Evolutionary conservation across 2,329 filamentous ascomycete genomes (phyloP).

Genomic region (Aspergillus melleus): DNA sequence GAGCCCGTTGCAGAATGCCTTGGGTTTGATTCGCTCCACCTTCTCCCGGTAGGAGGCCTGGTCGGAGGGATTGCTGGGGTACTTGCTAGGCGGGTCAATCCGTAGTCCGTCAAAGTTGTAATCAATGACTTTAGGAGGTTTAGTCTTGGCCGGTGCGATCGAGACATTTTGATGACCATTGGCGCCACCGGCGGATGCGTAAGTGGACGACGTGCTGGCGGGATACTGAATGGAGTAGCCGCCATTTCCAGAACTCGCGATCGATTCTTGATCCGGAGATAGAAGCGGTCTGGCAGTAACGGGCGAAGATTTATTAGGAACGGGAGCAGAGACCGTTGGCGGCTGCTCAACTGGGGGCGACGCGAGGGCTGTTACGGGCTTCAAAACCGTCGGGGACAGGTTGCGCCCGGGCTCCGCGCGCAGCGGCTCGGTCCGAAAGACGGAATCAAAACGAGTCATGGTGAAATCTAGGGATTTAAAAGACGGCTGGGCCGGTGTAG

Average conservation of each 20-base stretch:
- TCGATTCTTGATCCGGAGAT: neutral
- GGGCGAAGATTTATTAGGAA: neutral
- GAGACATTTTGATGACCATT: neutral
- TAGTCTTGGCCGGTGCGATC: neutral
- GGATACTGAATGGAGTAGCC: neutral
- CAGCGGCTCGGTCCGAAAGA: slow-evolving; percentile 4
- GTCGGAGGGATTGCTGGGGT: neutral
- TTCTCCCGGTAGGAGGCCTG: slow-evolving; percentile 2
- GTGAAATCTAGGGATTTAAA: slow-evolving; percentile 2
- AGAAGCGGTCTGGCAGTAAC: neutral
- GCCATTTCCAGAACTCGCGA: neutral
- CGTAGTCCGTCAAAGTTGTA: neutral
- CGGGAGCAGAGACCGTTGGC: neutral
- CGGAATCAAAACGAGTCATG: slow-evolving; percentile 6
- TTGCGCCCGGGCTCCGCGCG: neutral
- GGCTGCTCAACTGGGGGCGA: neutral
- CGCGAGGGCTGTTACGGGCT: neutral
- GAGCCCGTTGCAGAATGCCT: slow-evolving; percentile 12
- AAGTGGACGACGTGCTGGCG: neutral
- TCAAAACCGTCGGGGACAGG: neutral
- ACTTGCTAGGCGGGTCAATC: neutral
- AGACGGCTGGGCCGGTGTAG: slow-evolving; percentile 9
- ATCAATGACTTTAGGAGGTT: neutral
- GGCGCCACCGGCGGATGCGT: neutral
- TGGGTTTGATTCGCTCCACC: neutral